Percentiles rank a stretch among this genome's conserved stretches.
Evolutionary conservation across 176 grass and related monocot genomes (phyloP).

Genomic region (Chrysopogon serrulatus): DNA sequence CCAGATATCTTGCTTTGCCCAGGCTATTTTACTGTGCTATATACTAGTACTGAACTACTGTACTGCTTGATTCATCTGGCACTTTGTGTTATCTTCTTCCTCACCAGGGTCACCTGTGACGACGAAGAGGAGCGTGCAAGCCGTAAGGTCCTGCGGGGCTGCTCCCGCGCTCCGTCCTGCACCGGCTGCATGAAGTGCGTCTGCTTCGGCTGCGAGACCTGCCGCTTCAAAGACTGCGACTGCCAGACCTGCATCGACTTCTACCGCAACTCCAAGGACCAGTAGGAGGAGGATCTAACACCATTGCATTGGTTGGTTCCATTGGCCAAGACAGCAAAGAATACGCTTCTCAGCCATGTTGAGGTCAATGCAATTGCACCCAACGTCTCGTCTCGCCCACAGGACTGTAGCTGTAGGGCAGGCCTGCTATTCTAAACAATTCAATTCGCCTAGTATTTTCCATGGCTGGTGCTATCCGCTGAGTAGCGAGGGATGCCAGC

Average conservation of each 20-base stretch:
- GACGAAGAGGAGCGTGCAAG: constrained; percentile 90
- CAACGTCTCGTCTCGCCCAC: not conserved
- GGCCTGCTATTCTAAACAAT: not conserved
- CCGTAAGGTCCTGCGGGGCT: constrained; percentile 82
- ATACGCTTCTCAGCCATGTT: not conserved
- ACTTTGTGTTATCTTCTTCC: not conserved
- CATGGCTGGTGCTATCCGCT: not conserved
- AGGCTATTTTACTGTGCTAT: not conserved
- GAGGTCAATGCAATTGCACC: not conserved
- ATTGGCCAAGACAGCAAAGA: not conserved
- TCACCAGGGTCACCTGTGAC: constrained; percentile 57
- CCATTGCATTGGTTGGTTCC: constrained; percentile 32
- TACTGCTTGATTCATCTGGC: not conserved
- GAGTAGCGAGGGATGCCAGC: not conserved
- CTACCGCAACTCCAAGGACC: constrained; percentile 56
- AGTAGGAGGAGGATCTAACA: not conserved
- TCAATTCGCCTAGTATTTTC: not conserved
- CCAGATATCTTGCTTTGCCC: not conserved
- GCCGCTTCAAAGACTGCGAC: constrained; percentile 84
- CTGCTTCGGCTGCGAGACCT: constrained; percentile 87
- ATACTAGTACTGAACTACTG: no score
- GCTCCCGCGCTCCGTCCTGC: constrained; percentile 64
- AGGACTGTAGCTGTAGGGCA: not conserved
- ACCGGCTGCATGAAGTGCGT: constrained; percentile 85
- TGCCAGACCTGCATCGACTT: constrained; percentile 96